Evolutionary conservation across 148 eudicot species (phyloP).

Genomic region (Vaccinium vitisidaea): DNA sequence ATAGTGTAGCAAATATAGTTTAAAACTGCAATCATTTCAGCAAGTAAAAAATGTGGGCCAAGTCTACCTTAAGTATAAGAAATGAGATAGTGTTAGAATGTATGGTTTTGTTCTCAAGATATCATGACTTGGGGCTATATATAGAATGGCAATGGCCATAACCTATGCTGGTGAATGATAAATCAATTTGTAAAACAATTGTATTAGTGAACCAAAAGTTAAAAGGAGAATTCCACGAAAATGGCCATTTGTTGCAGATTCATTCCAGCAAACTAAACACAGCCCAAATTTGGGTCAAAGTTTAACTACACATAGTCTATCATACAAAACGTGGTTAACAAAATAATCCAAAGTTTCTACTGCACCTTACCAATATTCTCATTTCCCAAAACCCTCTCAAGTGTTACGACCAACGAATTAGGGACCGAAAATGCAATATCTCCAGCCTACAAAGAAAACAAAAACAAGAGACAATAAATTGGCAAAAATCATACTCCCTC

Average conservation of each 20-base stretch:
- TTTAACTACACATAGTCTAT: neutral
- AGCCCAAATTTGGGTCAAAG: neutral
- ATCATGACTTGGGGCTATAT: no score
- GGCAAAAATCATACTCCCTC: neutral
- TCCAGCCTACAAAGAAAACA: constrained; percentile 42
- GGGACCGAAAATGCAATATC: constrained; percentile 93
- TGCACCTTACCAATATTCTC: constrained; percentile 77
- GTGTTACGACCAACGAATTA: constrained; percentile 76
- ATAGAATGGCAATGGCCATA: neutral
- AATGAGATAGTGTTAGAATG: no score
- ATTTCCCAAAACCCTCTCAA: constrained; percentile 95
- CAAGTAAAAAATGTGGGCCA: no score
- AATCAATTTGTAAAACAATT: neutral
- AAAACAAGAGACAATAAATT: constrained; percentile 2
- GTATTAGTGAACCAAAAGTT: neutral
- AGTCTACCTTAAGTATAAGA: no score
- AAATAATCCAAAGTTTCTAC: neutral
- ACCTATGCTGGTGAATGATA: neutral
- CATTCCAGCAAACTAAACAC: neutral
- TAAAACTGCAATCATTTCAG: no score
- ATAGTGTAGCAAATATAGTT: no score
- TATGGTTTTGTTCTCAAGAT: no score
- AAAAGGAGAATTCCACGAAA: neutral
- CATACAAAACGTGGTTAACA: neutral
- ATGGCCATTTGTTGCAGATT: neutral